These are phyloP conservation scores for Lathyrus tuberosus DNA, from an alignment of 306 rosid species.

Conservation along the genomic window DNA sequence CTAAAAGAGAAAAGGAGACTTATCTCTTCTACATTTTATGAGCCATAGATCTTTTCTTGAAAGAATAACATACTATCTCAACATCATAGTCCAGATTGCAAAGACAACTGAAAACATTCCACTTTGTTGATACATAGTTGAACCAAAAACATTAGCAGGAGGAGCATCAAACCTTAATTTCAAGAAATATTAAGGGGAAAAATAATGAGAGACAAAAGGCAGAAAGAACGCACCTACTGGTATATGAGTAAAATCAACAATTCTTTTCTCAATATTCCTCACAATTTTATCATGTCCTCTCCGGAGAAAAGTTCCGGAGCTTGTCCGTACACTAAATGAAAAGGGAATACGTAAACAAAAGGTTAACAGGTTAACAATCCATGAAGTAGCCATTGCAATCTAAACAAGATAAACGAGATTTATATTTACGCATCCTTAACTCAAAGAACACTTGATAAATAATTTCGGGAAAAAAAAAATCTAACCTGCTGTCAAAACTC, in stretches of 20 bases:
- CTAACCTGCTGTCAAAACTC: conserved; percentile 87
- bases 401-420: not conserved
- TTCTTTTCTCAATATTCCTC: conserved; percentile 76
- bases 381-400: not conserved
- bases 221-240: conserved; percentile 78
- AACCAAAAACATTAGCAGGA: conserved; percentile 7
- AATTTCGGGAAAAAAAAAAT: not conserved
- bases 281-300: conserved; percentile 84
- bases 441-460: too few relatives aligned
- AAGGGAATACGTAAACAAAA: conserved; percentile 19
- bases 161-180: not conserved
- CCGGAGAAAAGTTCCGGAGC: conserved; percentile 78
- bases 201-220: too few relatives aligned
- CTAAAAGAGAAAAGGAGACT: too few relatives aligned
- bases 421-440: too few relatives aligned
- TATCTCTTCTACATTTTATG: too few relatives aligned
- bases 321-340: conserved; percentile 73
- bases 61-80: conserved; percentile 34
- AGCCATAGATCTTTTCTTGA: too few relatives aligned
- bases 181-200: too few relatives aligned
- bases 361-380: not conserved
- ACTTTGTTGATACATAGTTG: not conserved
- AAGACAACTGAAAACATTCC: not conserved
- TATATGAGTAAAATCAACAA: conserved; percentile 81
- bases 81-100: conserved; percentile 9